Conservation (phyloP, 2,329 filamentous ascomycete species). For the Drechmeria coniospora region DNA sequence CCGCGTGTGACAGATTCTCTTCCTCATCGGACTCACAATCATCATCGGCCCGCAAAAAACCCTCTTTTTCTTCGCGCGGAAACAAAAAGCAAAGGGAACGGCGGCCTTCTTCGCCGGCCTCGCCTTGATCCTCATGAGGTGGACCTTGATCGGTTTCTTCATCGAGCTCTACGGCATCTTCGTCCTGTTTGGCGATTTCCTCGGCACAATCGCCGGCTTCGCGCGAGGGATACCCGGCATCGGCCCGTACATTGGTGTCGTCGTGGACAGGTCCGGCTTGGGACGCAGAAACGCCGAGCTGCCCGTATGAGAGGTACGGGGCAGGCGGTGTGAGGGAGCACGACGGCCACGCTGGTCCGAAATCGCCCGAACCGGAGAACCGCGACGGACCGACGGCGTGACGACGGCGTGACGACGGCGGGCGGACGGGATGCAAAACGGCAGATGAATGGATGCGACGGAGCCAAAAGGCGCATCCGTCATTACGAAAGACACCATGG, state of each 20-base stretch:
- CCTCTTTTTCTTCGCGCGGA: slow-evolving; percentile 81
- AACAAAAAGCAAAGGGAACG: slow-evolving; percentile 84
- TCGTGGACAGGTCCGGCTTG: slow-evolving; percentile 55
- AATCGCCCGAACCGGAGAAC: too few relatives aligned
- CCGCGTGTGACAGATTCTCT: slow-evolving; percentile 81
- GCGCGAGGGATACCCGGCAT: slow-evolving; percentile 72
- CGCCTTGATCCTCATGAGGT: slow-evolving; percentile 69
- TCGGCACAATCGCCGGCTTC: slow-evolving; percentile 82
- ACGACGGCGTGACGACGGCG: too few relatives aligned
- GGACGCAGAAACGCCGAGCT: slow-evolving; percentile 61
- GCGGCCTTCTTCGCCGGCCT: slow-evolving; percentile 77
- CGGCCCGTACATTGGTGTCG: slow-evolving; percentile 68
- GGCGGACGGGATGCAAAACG: too few relatives aligned
- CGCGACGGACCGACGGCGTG: too few relatives aligned
- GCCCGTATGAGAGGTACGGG: slow-evolving; percentile 60
- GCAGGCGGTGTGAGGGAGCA: background rate
- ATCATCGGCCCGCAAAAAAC: slow-evolving; percentile 92
- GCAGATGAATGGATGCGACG: too few relatives aligned
- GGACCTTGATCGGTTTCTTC: slow-evolving; percentile 81
- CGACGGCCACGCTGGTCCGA: too few relatives aligned
- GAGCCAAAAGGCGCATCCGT: too few relatives aligned
- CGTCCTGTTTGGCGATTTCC: slow-evolving; percentile 88
- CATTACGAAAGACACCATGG: too few relatives aligned
- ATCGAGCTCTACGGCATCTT: slow-evolving; percentile 89
- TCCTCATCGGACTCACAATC: slow-evolving; percentile 88